Evolutionary conservation across 1,139 yeast species (phyloP).

Genomic region (Zygotorulaspora mrakii): DNA sequence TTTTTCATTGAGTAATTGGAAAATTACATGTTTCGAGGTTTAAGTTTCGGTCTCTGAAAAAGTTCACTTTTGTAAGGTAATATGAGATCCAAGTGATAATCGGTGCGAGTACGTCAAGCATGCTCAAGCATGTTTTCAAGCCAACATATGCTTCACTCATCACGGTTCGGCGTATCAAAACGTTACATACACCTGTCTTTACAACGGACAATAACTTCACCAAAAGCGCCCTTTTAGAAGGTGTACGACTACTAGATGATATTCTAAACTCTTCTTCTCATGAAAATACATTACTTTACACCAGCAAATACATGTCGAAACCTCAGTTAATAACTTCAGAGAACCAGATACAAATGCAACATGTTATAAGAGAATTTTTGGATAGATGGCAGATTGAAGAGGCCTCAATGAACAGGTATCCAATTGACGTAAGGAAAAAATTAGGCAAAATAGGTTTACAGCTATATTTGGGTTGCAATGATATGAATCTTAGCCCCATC

Average conservation of each 20-base stretch:
- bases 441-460: slow-evolving; percentile 30
- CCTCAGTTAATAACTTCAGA: slow-evolving; percentile 26
- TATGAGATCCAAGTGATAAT: neutral
- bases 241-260: slow-evolving; percentile 23
- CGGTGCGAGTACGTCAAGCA: neutral
- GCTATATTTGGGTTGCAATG: slow-evolving; percentile 26
- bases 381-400: slow-evolving; percentile 24
- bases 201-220: slow-evolving; percentile 13
- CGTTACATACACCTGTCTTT: slow-evolving; percentile 30
- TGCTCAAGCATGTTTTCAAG: neutral
- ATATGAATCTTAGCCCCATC: slow-evolving; percentile 22
- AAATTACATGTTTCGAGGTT: neutral
- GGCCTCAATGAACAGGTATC: slow-evolving; percentile 11
- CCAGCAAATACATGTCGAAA: slow-evolving; percentile 25
- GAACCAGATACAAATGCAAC: slow-evolving; percentile 23
- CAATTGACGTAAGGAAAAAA: slow-evolving; percentile 15
- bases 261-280: slow-evolving; percentile 23
- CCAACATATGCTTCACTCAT: neutral
- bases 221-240: slow-evolving; percentile 18
- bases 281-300: slow-evolving; percentile 25
- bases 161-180: slow-evolving; percentile 23
- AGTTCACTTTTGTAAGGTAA: neutral
- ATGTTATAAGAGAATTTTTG: slow-evolving; percentile 23
- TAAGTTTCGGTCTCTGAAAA: neutral
- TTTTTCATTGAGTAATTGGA: neutral